Percentiles rank a stretch among this genome's conserved stretches.
Evolutionary conservation across 495 filamentous ascomycete genomes (phyloP).

Genomic region (Hypoxylon rickii): DNA sequence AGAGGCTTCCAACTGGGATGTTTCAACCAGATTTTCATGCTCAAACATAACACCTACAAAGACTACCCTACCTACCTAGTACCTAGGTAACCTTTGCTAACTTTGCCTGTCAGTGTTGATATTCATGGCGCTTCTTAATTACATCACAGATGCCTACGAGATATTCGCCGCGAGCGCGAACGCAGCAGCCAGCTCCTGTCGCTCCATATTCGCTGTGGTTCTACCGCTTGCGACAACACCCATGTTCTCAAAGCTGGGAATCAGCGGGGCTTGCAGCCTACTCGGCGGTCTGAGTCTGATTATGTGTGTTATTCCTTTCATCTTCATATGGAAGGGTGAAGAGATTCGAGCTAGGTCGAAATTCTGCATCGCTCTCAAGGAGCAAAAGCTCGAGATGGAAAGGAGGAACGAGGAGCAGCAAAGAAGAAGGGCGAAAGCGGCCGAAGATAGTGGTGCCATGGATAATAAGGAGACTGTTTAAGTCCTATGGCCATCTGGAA

Average conservation of each 20-base stretch:
- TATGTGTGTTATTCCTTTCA: not conserved
- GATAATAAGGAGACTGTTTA: conserved; percentile 22
- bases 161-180: conserved; percentile 69
- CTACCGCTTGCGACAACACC: not conserved
- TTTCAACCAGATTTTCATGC: no score
- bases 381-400: conserved; percentile 46
- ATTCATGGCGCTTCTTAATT: conserved; percentile 70
- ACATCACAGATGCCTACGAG: conserved; percentile 71
- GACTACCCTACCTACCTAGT: no score
- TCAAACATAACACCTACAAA: no score
- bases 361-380: conserved; percentile 45
- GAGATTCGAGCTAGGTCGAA: conserved; percentile 39
- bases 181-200: conserved; percentile 59
- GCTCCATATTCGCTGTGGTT: conserved; percentile 41
- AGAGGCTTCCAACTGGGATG: no score
- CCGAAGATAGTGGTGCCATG: not conserved
- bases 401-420: conserved; percentile 38
- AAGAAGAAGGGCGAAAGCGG: conserved; percentile 1
- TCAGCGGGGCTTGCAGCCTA: not conserved
- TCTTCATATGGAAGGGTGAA: conserved; percentile 13
- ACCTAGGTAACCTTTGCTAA: no score
- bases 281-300: not conserved
- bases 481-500: no score
- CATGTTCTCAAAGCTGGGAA: not conserved
- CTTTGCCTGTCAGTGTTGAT: no score